Base-by-base conservation (phyloP, 73 alveolate genomes). In the Paramecium biaurelia region DNA sequence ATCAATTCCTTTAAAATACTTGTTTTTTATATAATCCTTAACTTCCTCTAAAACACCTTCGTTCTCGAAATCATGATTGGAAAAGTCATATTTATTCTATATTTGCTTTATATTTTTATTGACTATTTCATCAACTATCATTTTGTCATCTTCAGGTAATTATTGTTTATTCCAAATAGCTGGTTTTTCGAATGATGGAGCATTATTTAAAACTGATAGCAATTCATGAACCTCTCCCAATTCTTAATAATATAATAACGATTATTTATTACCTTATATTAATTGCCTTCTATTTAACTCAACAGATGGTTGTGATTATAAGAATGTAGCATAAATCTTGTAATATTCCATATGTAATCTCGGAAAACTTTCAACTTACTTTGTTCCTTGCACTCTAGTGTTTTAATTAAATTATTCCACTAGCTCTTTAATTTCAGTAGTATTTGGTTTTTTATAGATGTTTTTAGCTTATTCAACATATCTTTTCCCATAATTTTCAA, bases 151-250 rank as follows among this genome's bases (percentile, higher is more conserved):
- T 18, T 79, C 90, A 41, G 76, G 47, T 10, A 79, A 8, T 30
- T 57, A 41, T 18, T 38, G 8, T 79, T 41, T 30, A 45, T 79
- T 79, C 90, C 90, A 79, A 5, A 79, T 23, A 1, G 90, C 74
- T 42, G 72, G 76, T 34, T 79, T 45, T 11, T 79, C 90, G 8
- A 42, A 79, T 20, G 70, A 12, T 21, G 90, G 90, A 7, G 72
- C 72, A 79, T 79, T 79, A 41, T 43, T 43, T 38, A 79, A 45
- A 18, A 79, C 90, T 4, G 90, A 79, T n/a, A 79, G n/a, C 18
- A 79, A 79, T 45, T 79, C 90, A 41, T 79, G 72, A 11, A 41
- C 74, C 14, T 79, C 90, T 30, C 63, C 90, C 12, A 79, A 79
- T 43, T 79, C 90, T 47, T 15, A 63, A 26, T 9, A 7, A n/a